Percentiles rank a stretch among this genome's conserved stretches.
Evolutionary conservation across 306 rosid species (phyloP).

Genomic region (Sicyos baderoa): DNA sequence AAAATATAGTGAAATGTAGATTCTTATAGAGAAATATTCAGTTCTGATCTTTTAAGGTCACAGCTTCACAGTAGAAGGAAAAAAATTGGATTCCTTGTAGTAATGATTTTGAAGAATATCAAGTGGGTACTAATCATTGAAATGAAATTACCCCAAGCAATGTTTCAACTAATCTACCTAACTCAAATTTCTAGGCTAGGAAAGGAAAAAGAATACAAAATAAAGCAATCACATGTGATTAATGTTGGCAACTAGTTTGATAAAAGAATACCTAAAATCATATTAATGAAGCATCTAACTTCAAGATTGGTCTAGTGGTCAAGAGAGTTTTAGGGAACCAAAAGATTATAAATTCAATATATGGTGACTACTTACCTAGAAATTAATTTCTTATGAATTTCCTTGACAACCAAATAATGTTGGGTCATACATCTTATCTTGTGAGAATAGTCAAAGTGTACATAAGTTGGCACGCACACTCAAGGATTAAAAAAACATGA

Average conservation of each 20-base stretch:
- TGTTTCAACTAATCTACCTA: constrained; percentile 9
- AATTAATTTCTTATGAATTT: too few species aligned
- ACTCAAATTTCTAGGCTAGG: background rate
- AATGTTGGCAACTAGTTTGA: background rate
- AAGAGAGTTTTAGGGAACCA: too few species aligned
- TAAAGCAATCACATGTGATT: constrained; percentile 8
- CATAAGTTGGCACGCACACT: too few species aligned
- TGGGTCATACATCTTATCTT: too few species aligned
- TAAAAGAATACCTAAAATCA: constrained; percentile 6
- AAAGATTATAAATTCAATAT: too few species aligned
- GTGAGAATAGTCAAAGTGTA: too few species aligned
- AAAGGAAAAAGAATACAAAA: background rate
- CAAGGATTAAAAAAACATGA: background rate
- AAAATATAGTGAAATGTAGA: background rate
- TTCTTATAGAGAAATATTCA: background rate
- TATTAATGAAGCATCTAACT: background rate
- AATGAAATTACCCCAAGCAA: constrained; percentile 9
- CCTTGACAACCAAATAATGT: too few species aligned
- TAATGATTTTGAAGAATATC: constrained; percentile 10
- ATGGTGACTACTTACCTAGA: too few species aligned
- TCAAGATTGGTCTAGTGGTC: background rate
- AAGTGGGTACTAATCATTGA: background rate
- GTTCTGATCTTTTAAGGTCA: background rate
- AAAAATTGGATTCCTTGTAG: constrained; percentile 4
- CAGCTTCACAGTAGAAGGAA: background rate